Conservation (phyloP, 2,329 filamentous ascomycete species). For the Beauveria sp. region DNA sequence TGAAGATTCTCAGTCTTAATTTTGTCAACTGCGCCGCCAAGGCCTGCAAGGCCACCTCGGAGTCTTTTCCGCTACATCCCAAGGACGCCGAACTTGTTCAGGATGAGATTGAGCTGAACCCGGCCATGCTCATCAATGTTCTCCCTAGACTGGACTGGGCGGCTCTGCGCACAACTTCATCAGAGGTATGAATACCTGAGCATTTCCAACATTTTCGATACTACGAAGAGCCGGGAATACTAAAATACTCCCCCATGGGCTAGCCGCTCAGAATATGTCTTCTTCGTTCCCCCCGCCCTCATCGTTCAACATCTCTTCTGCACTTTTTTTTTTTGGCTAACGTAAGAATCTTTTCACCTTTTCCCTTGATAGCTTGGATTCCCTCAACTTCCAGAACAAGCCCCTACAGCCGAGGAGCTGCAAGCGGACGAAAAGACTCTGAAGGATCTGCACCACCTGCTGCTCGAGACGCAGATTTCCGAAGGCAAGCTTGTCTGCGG, state of each 20-base stretch:
- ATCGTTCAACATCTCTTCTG: not conserved
- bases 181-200: conserved; percentile 54
- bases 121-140: conserved; percentile 74
- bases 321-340: not conserved
- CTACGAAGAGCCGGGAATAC: not conserved
- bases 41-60: conserved; percentile 73
- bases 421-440: conserved; percentile 61
- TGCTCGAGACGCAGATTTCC: conserved; percentile 83
- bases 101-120: conserved; percentile 76
- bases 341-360: not conserved
- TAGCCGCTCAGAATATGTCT: not conserved
- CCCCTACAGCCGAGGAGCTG: conserved; percentile 56
- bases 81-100: conserved; percentile 86
- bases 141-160: conserved; percentile 84
- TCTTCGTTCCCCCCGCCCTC: not conserved
- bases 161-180: conserved; percentile 65
- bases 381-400: conserved; percentile 57
- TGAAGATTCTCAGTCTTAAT: conserved; percentile 95
- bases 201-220: not conserved
- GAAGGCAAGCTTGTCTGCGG: conserved; percentile 87
- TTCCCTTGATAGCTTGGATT: conserved; percentile 60
- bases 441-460: conserved; percentile 69
- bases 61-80: conserved; percentile 85
- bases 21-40: conserved; percentile 96
- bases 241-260: no score